phyloP scores from a whole-genome alignment of 2,329 filamentous ascomycete species.

The Trichoderma citrinoviride region DNA sequence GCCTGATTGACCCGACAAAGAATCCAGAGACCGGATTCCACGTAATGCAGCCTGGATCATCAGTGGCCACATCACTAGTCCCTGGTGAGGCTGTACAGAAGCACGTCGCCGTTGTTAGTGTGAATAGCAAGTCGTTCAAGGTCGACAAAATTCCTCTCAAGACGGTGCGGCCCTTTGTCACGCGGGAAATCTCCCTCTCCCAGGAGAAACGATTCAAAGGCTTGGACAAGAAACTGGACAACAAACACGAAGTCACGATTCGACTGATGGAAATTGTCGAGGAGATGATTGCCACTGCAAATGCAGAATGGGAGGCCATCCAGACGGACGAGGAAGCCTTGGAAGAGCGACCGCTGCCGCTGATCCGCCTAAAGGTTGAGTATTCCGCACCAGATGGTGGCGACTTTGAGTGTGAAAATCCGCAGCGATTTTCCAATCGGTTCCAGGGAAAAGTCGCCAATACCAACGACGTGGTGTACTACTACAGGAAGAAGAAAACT shows the following conservation, averaged over 20 bases:
- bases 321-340: slow-evolving; percentile 63
- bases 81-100: slow-evolving; percentile 89
- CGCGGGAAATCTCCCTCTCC: slow-evolving; percentile 73
- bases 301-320: slow-evolving; percentile 73
- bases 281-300: slow-evolving; percentile 82
- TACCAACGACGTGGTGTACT: slow-evolving; percentile 88
- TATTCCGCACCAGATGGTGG: slow-evolving; percentile 82
- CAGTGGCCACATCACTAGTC: slow-evolving; percentile 87
- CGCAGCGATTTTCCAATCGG: slow-evolving; percentile 90
- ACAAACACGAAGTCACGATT: slow-evolving; percentile 74
- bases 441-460: slow-evolving; percentile 92
- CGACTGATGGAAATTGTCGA: slow-evolving; percentile 77
- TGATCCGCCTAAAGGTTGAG: slow-evolving; percentile 88
- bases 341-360: slow-evolving; percentile 67
- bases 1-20: slow-evolving; percentile 75
- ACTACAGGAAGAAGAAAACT: slow-evolving; percentile 80
- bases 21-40: slow-evolving; percentile 90
- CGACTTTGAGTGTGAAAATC: slow-evolving; percentile 87
- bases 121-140: slow-evolving; percentile 80
- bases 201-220: slow-evolving; percentile 74
- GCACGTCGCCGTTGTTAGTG: slow-evolving; percentile 79
- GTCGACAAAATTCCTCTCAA: slow-evolving; percentile 80
- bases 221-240: slow-evolving; percentile 77
- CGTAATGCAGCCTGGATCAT: slow-evolving; percentile 97
- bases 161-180: slow-evolving; percentile 86